phyloP scores from a whole-genome alignment of 306 rosid species.

The Rosa persica region DNA sequence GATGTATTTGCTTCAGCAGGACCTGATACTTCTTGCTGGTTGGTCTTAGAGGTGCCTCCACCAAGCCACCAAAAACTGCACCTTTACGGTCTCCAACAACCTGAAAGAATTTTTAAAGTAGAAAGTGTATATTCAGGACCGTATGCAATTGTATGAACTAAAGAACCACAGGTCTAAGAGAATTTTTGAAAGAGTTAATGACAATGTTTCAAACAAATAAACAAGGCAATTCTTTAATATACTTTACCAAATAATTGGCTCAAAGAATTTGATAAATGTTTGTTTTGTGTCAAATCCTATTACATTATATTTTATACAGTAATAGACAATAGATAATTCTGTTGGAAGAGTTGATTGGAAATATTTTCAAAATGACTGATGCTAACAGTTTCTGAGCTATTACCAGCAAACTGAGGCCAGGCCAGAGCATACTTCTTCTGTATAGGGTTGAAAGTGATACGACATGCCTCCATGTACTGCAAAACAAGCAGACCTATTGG shows the following conservation, averaged over 20 bases:
- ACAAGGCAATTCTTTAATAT: neutral
- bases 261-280: neutral
- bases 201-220: neutral
- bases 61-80: constrained; percentile 91
- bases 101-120: constrained; percentile 38
- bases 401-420: constrained; percentile 94
- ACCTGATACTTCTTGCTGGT: constrained; percentile 88
- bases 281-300: neutral
- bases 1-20: constrained; percentile 23
- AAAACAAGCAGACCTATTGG: constrained; percentile 18
- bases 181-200: neutral
- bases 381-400: neutral
- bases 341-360: neutral
- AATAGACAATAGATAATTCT: constrained; percentile 4
- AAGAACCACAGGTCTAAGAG: neutral
- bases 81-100: constrained; percentile 83
- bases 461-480: constrained; percentile 93
- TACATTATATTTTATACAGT: neutral
- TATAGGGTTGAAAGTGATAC: constrained; percentile 82
- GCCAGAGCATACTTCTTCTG: constrained; percentile 82
- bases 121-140: neutral
- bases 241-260: too few relatives aligned
- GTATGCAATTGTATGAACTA: neutral
- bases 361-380: neutral
- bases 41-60: constrained; percentile 85